Conservation (phyloP, 1,284 basidiomycete species). For the Cryptococcus sp. region DNA sequence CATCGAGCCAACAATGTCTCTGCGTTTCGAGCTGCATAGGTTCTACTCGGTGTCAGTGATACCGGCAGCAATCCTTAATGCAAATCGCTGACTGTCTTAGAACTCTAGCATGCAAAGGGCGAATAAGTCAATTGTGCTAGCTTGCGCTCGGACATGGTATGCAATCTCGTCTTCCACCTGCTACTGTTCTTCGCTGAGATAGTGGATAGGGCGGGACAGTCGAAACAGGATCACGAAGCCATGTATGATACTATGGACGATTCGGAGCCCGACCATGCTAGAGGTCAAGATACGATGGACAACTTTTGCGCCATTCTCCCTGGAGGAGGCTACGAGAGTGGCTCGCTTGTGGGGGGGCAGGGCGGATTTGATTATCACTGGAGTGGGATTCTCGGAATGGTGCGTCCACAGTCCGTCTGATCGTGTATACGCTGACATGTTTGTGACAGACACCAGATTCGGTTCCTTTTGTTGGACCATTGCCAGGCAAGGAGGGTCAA, state of each 20-base stretch:
- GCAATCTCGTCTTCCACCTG: not conserved
- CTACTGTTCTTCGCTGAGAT: not conserved
- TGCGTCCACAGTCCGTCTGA: slow-evolving; percentile 6
- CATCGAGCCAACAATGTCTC: slow-evolving; percentile 33
- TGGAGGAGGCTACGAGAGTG: slow-evolving; percentile 24
- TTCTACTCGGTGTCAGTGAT: slow-evolving; percentile 43
- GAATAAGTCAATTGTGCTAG: slow-evolving; percentile 38
- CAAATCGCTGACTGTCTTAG: slow-evolving; percentile 12
- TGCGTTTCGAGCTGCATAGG: slow-evolving; percentile 29
- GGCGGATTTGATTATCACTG: slow-evolving; percentile 43
- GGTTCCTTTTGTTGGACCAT: slow-evolving; percentile 39
- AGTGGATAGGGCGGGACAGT: slow-evolving; percentile 1
- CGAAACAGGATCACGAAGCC: not conserved
- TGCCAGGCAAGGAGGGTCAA: slow-evolving; percentile 39
- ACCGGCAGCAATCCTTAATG: not conserved
- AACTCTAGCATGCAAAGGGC: slow-evolving; percentile 20
- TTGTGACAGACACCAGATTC: slow-evolving; percentile 38
- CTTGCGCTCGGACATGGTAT: slow-evolving; percentile 35
- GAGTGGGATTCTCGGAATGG: slow-evolving; percentile 42
- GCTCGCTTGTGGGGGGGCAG: slow-evolving; percentile 10
- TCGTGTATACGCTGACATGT: not conserved
- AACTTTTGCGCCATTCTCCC: slow-evolving; percentile 23
- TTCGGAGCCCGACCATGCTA: slow-evolving; percentile 10
- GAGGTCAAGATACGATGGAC: slow-evolving; percentile 19
- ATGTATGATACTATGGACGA: slow-evolving; percentile 28